These are phyloP conservation scores for Paracamarosporium sp. DNA, from an alignment of 2,329 filamentous ascomycete species.

Conservation along the genomic window DNA sequence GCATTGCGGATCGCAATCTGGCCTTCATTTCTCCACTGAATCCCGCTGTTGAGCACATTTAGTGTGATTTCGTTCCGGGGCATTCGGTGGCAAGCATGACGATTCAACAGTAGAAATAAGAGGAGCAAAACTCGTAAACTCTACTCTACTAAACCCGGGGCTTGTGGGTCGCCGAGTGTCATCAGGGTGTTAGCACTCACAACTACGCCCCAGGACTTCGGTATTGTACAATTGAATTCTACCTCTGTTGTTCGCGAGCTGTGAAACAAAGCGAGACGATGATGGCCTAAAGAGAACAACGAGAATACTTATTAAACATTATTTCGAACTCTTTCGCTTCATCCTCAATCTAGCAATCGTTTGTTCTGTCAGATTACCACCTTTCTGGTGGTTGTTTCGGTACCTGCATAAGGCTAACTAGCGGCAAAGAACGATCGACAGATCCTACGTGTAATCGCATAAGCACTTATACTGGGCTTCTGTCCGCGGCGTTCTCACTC, in stretches of 20 bases:
- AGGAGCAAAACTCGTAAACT: not conserved
- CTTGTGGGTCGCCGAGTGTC: not conserved
- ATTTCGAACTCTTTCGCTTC: too few relatives aligned
- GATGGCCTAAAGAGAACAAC: not conserved
- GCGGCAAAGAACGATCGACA: conserved; percentile 1
- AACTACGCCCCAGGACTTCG: conserved; percentile 4
- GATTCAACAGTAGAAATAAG: not conserved
- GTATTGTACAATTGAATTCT: not conserved
- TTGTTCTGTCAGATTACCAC: not conserved
- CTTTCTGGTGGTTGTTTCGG: not conserved
- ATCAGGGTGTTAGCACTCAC: not conserved
- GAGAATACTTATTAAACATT: not conserved
- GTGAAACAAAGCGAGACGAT: not conserved
- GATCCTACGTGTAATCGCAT: not conserved
- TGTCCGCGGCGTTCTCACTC: not conserved
- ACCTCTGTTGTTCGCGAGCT: not conserved
- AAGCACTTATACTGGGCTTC: not conserved
- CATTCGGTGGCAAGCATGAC: not conserved
- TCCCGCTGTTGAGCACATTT: too few relatives aligned
- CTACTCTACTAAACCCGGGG: not conserved
- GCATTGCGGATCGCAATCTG: not conserved
- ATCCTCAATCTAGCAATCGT: not conserved
- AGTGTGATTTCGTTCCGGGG: too few relatives aligned
- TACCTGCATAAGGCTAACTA: not conserved
- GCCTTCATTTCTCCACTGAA: not conserved